phyloP scores from a whole-genome alignment of 805 yeast genomes.

The Aciculoconidium aculeatum region DNA sequence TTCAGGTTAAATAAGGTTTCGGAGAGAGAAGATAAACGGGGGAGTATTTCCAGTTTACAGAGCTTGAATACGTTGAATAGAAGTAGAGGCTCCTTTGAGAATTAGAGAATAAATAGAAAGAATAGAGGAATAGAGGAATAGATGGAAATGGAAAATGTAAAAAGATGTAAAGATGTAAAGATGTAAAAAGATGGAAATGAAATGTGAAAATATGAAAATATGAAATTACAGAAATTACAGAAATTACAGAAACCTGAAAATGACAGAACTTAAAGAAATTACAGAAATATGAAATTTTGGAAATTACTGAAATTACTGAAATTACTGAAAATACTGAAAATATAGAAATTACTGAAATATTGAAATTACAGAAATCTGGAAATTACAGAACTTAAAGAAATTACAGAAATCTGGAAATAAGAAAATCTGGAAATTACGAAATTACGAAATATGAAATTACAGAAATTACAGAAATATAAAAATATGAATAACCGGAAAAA shows the following conservation, averaged over 20 bases:
- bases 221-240: background rate
- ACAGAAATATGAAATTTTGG: constrained; percentile 1
- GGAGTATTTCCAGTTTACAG: constrained; percentile 24
- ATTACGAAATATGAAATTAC: too few species aligned
- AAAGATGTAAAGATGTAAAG: background rate
- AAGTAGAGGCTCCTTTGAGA: constrained; percentile 24
- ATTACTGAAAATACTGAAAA: too few species aligned
- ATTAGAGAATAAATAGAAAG: too few species aligned
- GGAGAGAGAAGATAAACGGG: constrained; percentile 1
- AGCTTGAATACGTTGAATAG: constrained; percentile 37
- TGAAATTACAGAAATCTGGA: too few species aligned
- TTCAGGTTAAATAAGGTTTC: constrained; percentile 27
- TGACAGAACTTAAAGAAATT: background rate
- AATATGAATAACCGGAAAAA: too few species aligned
- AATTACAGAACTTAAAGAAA: too few species aligned
- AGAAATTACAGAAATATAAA: too few species aligned
- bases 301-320: too few species aligned
- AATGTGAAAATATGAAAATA: background rate
- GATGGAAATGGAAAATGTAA: background rate
- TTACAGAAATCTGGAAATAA: too few species aligned
- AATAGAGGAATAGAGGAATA: too few species aligned
- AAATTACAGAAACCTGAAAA: background rate
- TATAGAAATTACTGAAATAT: too few species aligned
- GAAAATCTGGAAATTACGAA: too few species aligned
- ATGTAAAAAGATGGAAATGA: background rate